phyloP scores from a whole-genome alignment of 306 rosid genomes.

The Lagenaria siceraria region DNA sequence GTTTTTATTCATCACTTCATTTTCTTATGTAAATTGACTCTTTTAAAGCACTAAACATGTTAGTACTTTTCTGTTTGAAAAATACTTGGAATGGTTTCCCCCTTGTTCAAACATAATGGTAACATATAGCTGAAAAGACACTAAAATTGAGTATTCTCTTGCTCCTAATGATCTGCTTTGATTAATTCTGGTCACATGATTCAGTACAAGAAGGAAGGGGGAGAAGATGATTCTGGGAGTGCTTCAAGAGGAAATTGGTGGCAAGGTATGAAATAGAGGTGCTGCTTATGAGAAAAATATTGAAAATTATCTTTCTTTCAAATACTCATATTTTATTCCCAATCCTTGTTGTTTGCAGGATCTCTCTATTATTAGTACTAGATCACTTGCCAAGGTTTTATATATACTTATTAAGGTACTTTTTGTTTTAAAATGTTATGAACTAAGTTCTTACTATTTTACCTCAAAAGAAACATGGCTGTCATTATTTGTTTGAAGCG shows the following conservation, averaged over 20 bases:
- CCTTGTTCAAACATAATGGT: not conserved
- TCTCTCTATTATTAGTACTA: conserved; percentile 61
- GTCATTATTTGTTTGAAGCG: no score
- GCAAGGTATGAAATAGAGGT: conserved; percentile 46
- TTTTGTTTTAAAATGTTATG: not conserved
- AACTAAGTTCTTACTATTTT: not conserved
- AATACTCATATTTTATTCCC: conserved; percentile 1
- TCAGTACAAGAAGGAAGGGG: conserved; percentile 56
- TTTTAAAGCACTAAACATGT: conserved; percentile 1
- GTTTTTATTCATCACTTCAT: not conserved
- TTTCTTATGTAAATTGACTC: not conserved
- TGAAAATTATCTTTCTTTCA: not conserved
- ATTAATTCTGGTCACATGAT: not conserved
- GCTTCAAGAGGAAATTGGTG: conserved; percentile 93
- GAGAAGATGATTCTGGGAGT: conserved; percentile 63
- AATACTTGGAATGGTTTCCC: not conserved
- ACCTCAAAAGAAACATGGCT: not conserved
- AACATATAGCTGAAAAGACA: not conserved
- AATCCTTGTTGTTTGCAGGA: conserved; percentile 28
- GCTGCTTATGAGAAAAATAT: not conserved
- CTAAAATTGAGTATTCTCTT: not conserved
- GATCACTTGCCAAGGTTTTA: conserved; percentile 13
- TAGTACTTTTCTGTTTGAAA: not conserved
- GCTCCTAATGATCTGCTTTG: not conserved
- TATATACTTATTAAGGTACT: conserved; percentile 33